Base-by-base conservation (phyloP, 148 eudicot genomes). In the Amaranthus hypochondriacus region DNA sequence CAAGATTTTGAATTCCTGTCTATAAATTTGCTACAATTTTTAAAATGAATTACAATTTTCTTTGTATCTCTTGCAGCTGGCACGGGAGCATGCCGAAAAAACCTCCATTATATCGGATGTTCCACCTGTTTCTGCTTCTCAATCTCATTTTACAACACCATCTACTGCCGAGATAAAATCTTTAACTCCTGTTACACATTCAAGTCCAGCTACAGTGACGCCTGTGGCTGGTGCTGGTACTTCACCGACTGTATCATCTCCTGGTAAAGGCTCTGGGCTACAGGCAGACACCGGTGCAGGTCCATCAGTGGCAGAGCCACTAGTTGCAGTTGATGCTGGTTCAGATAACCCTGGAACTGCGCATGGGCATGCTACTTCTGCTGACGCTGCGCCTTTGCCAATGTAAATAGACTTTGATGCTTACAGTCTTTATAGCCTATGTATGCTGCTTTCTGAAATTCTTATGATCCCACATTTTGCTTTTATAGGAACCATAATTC, bases 41-140 rank as follows among this genome's bases (percentile, higher is more conserved):
- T 12, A 39, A 57, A 42, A 65, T 58, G 48, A 44, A 53, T 59
- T 61, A 4, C 4, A 39, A 12, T 6, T 5, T 58, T 52, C 0
- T 7, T 4, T 77, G 42, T 66, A 46, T 80, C 56, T 28, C 59
- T 71, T 83, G 18, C 80, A 96, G 99, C 69, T 85, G 77, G 97
- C 95, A 60, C 89, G 99, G 53, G 90, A 88, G 77, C 86, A 78
- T 72, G 81, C 82, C 68, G 89, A 78, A 70, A 72, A 70, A 77
- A 81, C 81, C 13, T 79, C 83, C 39, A 52, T 10, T 59, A 70
- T 51, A 55, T 66, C 65, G 77, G 83, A 60, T 69, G 83, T 77
- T 63, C 69, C 78, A 70, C 61, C 85, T 51, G 84, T 67, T 75
- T 69, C 83, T 60, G 83, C 73, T 52, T 59, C 88, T 66, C 65